Conservation (phyloP, 352 stramenopile species). For the Phytophthora boehmeriae region DNA sequence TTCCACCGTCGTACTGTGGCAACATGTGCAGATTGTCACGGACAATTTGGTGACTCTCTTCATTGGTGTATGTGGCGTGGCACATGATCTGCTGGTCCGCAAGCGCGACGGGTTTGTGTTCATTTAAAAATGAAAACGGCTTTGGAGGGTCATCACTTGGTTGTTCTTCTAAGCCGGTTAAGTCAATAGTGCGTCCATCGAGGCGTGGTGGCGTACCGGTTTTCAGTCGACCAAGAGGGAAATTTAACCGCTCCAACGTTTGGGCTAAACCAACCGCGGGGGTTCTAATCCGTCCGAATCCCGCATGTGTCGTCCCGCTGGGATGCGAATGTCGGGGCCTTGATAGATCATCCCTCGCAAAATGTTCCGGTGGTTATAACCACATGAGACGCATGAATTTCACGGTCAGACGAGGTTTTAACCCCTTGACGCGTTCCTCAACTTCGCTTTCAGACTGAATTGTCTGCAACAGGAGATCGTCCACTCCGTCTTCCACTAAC, state of each 20-base stretch:
- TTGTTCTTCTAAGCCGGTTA: conserved; percentile 90
- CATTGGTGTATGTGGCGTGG: conserved; percentile 96
- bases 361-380: conserved; percentile 99
- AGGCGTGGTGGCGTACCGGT: conserved; percentile 98
- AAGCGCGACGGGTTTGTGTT: conserved; percentile 65
- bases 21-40: conserved; percentile 94
- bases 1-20: conserved; percentile 90
- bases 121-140: conserved; percentile 96
- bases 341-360: conserved; percentile 97
- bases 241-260: conserved; percentile 92
- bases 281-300: conserved; percentile 90
- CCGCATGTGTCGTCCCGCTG: conserved; percentile 93
- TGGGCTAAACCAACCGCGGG: conserved; percentile 93
- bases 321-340: conserved; percentile 89
- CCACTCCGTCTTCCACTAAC: conserved; percentile 94
- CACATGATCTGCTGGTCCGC: conserved; percentile 90
- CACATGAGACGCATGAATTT: conserved; percentile 63
- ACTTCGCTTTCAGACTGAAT: conserved; percentile 12
- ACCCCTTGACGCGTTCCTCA: conserved; percentile 73
- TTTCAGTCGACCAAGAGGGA: conserved; percentile 95
- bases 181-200: conserved; percentile 96
- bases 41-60: conserved; percentile 95
- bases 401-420: conserved; percentile 56
- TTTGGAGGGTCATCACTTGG: conserved; percentile 90
- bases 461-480: conserved; percentile 92